Base-by-base conservation (phyloP, 108 stramenopile species). In the Fragilaria radians region DNA sequence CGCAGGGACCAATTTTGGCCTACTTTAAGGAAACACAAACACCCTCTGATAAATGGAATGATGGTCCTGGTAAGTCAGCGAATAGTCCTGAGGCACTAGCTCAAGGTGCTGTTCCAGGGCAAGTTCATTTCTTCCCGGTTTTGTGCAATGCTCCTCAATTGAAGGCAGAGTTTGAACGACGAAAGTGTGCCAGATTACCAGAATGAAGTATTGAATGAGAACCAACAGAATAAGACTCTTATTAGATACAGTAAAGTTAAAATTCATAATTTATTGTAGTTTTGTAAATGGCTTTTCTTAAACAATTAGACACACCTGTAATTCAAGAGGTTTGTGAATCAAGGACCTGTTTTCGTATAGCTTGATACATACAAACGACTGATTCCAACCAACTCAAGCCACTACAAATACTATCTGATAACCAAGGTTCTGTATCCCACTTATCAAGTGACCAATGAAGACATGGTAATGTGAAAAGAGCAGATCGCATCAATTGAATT, bases 1-100 rank as follows among this genome's bases (percentile, higher is more conserved):
- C 77, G 1, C 55, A 79, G 25, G 64, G 80, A 28, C 89, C 89
- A 4, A 80, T 91, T 47, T 54, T 87, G 52, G 86, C 86, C 4
- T 91, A 91, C 69, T 91, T 91, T 63, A 87, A 87, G 58, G 89
- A 91, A 52, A 83, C 77, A 14, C 81, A 86, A 56, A 91, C 89
- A 2, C 75, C 77, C 9, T 53, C 67, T 24, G 74, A 57, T 24
- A 78, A 77, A 28, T 82, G 81, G 72, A 77, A 70, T 54, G 68
- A 81, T 17, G 81, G 83, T 33, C 80, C 79, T 24, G 83, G 79
- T 32, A 32, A 52, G 2, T 29, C 19, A 5, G 79, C 79, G 30
- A 76, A 80, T 48, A 68, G 29, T 58, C 32, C 66, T 22, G 81
- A 76, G 26, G 50, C 62, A 27, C 62, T 73, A 25, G 48, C 56